Percentiles rank a stretch among this genome's conserved stretches.
phyloP scores from a whole-genome alignment of 192 early-diverging fungal species.

The Dissophora globulifera region DNA sequence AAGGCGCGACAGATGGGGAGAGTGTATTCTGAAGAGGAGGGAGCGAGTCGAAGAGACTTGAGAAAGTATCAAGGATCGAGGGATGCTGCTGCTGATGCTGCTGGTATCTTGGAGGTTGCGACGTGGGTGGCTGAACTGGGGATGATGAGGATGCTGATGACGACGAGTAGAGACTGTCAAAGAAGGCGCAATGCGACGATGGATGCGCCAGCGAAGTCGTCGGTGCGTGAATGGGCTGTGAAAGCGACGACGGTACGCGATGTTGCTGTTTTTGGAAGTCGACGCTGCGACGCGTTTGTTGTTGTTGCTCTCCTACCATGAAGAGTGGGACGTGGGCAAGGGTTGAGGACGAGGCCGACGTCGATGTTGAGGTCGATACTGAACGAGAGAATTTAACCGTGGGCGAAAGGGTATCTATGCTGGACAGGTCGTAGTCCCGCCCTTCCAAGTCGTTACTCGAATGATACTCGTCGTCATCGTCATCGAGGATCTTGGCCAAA shows the following conservation, averaged over 20 bases:
- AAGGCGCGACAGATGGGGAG: neutral
- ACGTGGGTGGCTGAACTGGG: no score
- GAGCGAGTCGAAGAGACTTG: constrained; percentile 26
- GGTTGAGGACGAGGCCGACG: constrained; percentile 10
- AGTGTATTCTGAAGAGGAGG: constrained; percentile 9
- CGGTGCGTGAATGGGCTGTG: neutral
- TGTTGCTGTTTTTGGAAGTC: constrained; percentile 17
- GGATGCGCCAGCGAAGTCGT: constrained; percentile 20
- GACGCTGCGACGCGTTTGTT: constrained; percentile 6
- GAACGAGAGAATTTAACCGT: neutral
- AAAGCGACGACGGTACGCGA: neutral
- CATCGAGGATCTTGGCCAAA: constrained; percentile 4
- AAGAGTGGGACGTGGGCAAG: neutral
- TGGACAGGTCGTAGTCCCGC: constrained; percentile 13
- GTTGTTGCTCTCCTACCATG: neutral
- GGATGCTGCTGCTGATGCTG: no score
- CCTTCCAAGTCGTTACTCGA: constrained; percentile 35
- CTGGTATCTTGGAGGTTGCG: constrained; percentile 5
- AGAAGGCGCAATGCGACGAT: no score
- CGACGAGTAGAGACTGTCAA: no score
- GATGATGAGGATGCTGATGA: no score
- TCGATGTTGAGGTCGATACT: constrained; percentile 1
- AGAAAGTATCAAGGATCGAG: constrained; percentile 44
- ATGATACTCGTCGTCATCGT: constrained; percentile 25
- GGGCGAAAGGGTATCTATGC: neutral